Evolutionary conservation across 164 flowering plant genomes (phyloP), one percentile per base, ranked within the genome.

Genomic region (Chloranthus sessilifolius): DNA sequence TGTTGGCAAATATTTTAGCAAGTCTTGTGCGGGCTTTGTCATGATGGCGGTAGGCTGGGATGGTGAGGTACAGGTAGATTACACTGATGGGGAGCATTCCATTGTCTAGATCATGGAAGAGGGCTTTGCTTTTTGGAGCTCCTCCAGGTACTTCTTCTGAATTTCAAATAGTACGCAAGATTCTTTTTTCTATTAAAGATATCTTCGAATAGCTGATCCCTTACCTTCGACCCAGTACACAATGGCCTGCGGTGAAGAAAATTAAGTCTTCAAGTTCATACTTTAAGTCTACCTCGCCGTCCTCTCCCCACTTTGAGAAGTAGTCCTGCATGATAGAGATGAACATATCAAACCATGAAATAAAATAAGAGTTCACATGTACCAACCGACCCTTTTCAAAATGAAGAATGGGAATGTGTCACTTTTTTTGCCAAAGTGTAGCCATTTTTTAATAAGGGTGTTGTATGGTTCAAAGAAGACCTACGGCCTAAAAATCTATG

Each of bases 31-130:
- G 78, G 16, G 92, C 92, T 38, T 43, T 49, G 50, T 81, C 88
- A 63, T 85, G 85, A 21, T 79, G 80, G 0, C 67, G 69, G 62
- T 81, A 88, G 37, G 92, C 85, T 26, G 88, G 83, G 63, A 81
- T 81, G 5, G 91, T 88, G 7, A 81, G 65, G 50, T 83, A 78
- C 4, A 88, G 17, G 17, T 7, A 40, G 43, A 40, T 7, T 5
- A 40, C 43, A 40, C 26, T 20, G 47, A 43, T 43, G 85, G 91
- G 91, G 27, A 67, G 80, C 87, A 83, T 83, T 20, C 85, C 85
- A 63, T 73, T 83, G 66, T 83, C 92, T 27, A 83, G 88, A 47
- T 81, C 88, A 55, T 84, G 92, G 62, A 84, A 84, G 31, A 84
- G 72, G 15, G 83, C 75, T n/a, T n/a, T n/a, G n/a, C n/a, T n/a